phyloP scores from a whole-genome alignment of 1,284 basidiomycete genomes.

The Termitomyces sp. region DNA sequence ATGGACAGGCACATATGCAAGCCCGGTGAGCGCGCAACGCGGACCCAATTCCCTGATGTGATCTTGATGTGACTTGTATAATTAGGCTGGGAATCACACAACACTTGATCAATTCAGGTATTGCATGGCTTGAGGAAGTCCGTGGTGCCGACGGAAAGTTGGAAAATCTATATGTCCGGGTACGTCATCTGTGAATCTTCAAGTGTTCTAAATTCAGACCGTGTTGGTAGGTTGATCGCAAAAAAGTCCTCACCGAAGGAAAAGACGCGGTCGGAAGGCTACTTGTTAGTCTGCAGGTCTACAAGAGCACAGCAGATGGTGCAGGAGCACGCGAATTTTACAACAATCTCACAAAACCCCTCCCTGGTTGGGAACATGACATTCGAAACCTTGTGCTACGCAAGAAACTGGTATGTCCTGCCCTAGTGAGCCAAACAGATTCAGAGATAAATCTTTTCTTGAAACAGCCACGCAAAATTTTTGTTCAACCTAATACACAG shows the following conservation, averaged over 20 bases:
- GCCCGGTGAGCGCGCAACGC: conserved; percentile 49
- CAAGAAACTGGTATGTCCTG: conserved; percentile 67
- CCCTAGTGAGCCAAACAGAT: neutral
- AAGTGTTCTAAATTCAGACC: neutral
- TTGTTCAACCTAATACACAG: conserved; percentile 77
- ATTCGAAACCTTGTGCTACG: conserved; percentile 70
- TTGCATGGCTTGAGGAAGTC: conserved; percentile 67
- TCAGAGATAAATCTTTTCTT: conserved; percentile 1
- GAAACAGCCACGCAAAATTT: conserved; percentile 69
- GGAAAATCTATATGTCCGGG: conserved; percentile 66
- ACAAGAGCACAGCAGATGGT: conserved; percentile 80
- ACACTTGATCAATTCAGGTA: conserved; percentile 65
- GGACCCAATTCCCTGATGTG: neutral
- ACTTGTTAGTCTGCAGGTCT: conserved; percentile 72
- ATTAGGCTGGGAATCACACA: conserved; percentile 81
- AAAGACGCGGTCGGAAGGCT: conserved; percentile 65
- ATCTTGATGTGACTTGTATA: neutral
- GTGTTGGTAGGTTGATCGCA: conserved; percentile 59
- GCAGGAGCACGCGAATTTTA: conserved; percentile 72
- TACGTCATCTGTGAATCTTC: conserved; percentile 28
- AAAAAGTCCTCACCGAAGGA: conserved; percentile 60
- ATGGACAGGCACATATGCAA: conserved; percentile 92
- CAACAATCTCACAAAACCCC: conserved; percentile 66
- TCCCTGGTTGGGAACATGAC: conserved; percentile 67
- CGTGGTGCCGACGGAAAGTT: conserved; percentile 52